Evolutionary conservation across 2,329 filamentous ascomycete species (phyloP).

Genomic region (Colletotrichum phormii): DNA sequence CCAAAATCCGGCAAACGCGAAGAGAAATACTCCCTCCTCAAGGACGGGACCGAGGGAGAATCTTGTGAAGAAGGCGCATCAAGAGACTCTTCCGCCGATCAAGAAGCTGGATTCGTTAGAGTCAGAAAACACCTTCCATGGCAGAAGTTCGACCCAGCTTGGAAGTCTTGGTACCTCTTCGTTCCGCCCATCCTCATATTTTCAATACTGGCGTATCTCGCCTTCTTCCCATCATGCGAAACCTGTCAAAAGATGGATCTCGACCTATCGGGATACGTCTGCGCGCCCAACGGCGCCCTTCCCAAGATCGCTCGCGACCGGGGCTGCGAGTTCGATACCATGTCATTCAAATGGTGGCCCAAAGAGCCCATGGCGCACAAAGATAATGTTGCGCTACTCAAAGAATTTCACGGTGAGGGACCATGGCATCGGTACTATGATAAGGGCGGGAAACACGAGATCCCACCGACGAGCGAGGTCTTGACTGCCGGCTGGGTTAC

Average conservation of each 20-base stretch:
- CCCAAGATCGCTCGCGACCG: constrained; percentile 23
- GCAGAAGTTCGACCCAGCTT: constrained; percentile 20
- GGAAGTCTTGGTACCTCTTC: constrained; percentile 25
- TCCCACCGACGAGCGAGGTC: constrained; percentile 21
- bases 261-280: constrained; percentile 13
- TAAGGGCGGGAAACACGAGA: constrained; percentile 25
- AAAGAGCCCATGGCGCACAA: constrained; percentile 6
- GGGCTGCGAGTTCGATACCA: constrained; percentile 31
- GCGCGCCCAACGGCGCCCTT: constrained; percentile 19
- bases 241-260: constrained; percentile 4
- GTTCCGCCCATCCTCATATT: constrained; percentile 9
- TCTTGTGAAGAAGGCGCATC: constrained; percentile 5
- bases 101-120: neutral
- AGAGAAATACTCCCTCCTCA: constrained; percentile 22
- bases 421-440: constrained; percentile 26
- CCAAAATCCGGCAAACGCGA: neutral
- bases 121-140: neutral
- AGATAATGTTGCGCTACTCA: constrained; percentile 13
- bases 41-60: constrained; percentile 1
- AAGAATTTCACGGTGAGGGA: constrained; percentile 11
- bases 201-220: constrained; percentile 2
- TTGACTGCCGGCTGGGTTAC: constrained; percentile 9
- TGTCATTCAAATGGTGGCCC: constrained; percentile 27
- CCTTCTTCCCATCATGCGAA: constrained; percentile 26
- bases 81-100: neutral